A percentile compares a stretch with the other conserved stretches of the same genome.
Conservation (phyloP, 1,284 basidiomycete genomes). For the Boletellus sp. region DNA sequence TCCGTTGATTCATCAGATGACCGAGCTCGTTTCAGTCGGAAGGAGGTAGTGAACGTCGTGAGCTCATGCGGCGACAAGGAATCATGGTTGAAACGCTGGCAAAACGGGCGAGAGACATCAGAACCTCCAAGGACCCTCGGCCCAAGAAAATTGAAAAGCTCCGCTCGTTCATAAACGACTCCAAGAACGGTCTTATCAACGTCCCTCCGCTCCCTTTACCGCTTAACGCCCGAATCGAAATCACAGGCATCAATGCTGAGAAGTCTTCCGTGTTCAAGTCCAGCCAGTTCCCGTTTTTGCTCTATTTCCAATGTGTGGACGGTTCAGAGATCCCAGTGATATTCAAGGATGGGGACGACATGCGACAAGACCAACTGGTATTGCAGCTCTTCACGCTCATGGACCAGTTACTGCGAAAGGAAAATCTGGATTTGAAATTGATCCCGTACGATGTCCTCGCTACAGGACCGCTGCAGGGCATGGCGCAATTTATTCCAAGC, state of each 20-base stretch:
- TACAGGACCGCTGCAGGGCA: constrained; percentile 88
- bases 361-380: constrained; percentile 96
- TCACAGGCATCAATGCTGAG: constrained; percentile 85
- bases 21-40: constrained; percentile 47
- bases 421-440: constrained; percentile 92
- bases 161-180: constrained; percentile 76
- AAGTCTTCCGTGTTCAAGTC: constrained; percentile 97
- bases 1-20: background rate
- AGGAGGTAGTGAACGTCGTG: constrained; percentile 73
- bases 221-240: constrained; percentile 78
- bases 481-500: constrained; percentile 95
- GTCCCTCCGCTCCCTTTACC: constrained; percentile 84
- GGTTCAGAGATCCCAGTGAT: constrained; percentile 88
- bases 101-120: constrained; percentile 80
- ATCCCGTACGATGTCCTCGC: constrained; percentile 94
- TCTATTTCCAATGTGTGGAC: constrained; percentile 83
- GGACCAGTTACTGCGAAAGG: constrained; percentile 91
- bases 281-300: constrained; percentile 87
- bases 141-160: constrained; percentile 98
- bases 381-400: constrained; percentile 97
- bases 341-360: constrained; percentile 98
- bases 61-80: constrained; percentile 81
- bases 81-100: constrained; percentile 83
- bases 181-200: constrained; percentile 74
- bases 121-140: constrained; percentile 87